Conservation (phyloP, 768 basidiomycete species). For the Leucosporidium yakuticum region DNA sequence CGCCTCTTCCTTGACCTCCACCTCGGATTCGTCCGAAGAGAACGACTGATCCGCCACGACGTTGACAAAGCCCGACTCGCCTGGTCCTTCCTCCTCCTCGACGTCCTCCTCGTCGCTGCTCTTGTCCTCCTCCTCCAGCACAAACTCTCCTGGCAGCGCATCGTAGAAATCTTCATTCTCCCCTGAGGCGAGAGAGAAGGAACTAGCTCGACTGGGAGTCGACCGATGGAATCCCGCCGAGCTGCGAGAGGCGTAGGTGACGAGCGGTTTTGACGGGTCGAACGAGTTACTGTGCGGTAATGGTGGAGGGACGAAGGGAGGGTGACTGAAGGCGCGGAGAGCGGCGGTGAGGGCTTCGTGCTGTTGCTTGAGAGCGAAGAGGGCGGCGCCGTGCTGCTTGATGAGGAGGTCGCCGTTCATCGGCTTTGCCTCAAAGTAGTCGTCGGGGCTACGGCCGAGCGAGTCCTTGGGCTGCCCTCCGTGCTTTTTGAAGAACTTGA, state of each 20-base stretch:
- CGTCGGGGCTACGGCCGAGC: background rate
- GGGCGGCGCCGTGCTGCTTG: background rate
- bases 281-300: no score
- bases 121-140: conserved; percentile 13
- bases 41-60: no score
- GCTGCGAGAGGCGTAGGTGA: conserved; percentile 2
- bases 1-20: background rate
- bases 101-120: conserved; percentile 9
- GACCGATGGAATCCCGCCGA: background rate
- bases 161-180: conserved; percentile 11
- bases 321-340: background rate
- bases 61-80: background rate
- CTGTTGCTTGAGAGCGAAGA: conserved; percentile 1
- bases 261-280: background rate
- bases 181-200: conserved; percentile 18
- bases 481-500: conserved; percentile 9
- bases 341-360: background rate
- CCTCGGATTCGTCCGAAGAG: background rate
- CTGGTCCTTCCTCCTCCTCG: conserved; percentile 5
- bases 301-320: background rate
- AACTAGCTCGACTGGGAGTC: conserved; percentile 1
- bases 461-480: background rate
- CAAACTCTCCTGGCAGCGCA: conserved; percentile 28
- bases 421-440: conserved; percentile 6
- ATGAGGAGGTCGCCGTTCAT: background rate